phyloP scores from a whole-genome alignment of 2,329 filamentous ascomycete species.

The Cryphonectria carpinicola region DNA sequence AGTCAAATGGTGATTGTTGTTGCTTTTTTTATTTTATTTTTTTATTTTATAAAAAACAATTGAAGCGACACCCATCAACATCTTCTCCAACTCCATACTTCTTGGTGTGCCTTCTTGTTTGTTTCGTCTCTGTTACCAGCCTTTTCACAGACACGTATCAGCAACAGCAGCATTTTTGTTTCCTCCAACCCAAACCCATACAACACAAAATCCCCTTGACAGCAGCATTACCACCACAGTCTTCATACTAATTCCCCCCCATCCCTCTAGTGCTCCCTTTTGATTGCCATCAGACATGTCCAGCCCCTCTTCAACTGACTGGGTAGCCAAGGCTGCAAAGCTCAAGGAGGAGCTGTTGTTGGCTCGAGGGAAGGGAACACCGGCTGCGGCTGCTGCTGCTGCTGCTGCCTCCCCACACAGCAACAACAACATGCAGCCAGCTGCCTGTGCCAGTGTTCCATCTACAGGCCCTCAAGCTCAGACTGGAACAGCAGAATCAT shows the following conservation, averaged over 20 bases:
- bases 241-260: neutral
- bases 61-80: neutral
- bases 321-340: neutral
- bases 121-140: neutral
- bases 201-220: neutral
- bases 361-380: neutral
- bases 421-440: neutral
- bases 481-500: neutral
- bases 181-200: neutral
- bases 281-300: neutral
- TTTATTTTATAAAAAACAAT: no score
- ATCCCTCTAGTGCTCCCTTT: neutral
- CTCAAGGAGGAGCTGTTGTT: conserved; percentile 11
- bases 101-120: neutral
- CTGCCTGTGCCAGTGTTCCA: neutral
- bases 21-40: no score
- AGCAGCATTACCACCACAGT: neutral
- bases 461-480: neutral
- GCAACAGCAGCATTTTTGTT: neutral
- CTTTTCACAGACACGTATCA: neutral
- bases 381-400: conserved; percentile 4
- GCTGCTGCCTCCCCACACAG: neutral
- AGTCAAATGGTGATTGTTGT: no score
- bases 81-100: neutral
- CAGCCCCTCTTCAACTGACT: neutral